These are phyloP conservation scores for Croton setiger DNA, from an alignment of 441 rosid genomes.

Conservation along the genomic window DNA sequence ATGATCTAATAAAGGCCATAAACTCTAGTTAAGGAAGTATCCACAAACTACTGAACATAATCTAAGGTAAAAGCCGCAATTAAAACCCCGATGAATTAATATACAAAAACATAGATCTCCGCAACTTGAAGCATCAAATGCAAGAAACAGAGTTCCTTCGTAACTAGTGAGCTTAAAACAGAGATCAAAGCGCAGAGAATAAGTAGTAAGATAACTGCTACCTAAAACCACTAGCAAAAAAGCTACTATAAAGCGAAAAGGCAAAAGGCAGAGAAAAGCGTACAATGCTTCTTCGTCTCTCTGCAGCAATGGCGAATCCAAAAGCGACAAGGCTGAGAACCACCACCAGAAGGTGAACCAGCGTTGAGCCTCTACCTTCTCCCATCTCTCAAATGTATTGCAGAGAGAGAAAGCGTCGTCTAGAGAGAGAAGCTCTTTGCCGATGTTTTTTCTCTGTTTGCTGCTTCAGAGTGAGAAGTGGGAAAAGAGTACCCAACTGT, in stretches of 20 bases:
- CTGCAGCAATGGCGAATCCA: conserved; percentile 90
- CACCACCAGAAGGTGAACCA: conserved; percentile 64
- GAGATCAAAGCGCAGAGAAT: neutral
- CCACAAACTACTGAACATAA: neutral
- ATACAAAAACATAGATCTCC: conserved; percentile 8
- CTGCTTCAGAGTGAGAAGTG: neutral
- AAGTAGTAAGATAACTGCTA: neutral
- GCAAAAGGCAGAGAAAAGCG: conserved; percentile 13
- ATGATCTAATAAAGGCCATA: neutral
- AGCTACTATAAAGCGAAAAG: neutral
- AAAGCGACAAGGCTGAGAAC: conserved; percentile 80
- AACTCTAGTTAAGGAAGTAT: too few relatives aligned
- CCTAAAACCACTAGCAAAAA: neutral
- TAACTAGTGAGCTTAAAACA: neutral
- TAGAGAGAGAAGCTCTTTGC: neutral
- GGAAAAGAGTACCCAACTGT: neutral
- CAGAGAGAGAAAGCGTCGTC: neutral
- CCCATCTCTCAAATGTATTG: conserved; percentile 32
- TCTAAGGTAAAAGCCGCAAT: neutral
- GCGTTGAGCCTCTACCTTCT: conserved; percentile 64
- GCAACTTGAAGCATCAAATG: neutral
- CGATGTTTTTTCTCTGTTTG: neutral
- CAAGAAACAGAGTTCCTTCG: neutral
- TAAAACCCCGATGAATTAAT: neutral
- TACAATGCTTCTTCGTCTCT: conserved; percentile 81